These are phyloP conservation scores for Carex scoparia DNA, from an alignment of 176 grass and related monocot species.

Conservation along the genomic window DNA sequence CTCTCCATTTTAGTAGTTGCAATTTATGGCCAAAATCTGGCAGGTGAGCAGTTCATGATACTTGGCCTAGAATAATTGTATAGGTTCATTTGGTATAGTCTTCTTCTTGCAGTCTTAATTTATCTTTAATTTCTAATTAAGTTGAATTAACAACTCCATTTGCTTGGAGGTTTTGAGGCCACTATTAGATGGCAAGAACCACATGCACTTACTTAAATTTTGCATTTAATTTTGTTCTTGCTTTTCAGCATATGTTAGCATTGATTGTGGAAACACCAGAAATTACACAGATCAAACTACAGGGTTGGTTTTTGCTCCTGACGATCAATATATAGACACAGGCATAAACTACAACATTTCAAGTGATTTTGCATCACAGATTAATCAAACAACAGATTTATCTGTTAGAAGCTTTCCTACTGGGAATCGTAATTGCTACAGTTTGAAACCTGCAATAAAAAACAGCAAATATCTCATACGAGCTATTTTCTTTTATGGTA, in stretches of 20 bases:
- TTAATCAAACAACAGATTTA: not conserved
- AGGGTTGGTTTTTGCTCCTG: not conserved
- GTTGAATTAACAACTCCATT: too few relatives aligned
- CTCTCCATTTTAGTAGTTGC: too few relatives aligned
- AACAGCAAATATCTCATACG: not conserved
- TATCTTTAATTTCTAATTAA: too few relatives aligned
- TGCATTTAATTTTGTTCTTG: too few relatives aligned
- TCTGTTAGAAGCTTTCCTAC: not conserved
- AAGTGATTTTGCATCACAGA: not conserved
- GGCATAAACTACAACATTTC: slow-evolving; percentile 13
- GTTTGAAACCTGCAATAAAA: not conserved
- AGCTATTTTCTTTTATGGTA: slow-evolving; percentile 23
- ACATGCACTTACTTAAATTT: too few relatives aligned
- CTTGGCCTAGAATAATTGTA: too few relatives aligned
- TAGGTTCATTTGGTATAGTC: too few relatives aligned
- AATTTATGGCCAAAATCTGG: too few relatives aligned
- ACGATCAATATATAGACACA: slow-evolving; percentile 14
- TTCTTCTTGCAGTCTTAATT: too few relatives aligned
- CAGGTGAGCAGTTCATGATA: too few relatives aligned
- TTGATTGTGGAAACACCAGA: slow-evolving; percentile 14
- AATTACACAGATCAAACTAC: slow-evolving; percentile 15
- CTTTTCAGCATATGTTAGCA: not conserved
- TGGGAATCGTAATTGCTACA: slow-evolving; percentile 16
- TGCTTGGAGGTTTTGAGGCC: too few relatives aligned
- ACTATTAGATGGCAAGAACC: too few relatives aligned